Evolutionary conservation across 441 rosid species (phyloP).

Genomic region (Erysimum pusillum): DNA sequence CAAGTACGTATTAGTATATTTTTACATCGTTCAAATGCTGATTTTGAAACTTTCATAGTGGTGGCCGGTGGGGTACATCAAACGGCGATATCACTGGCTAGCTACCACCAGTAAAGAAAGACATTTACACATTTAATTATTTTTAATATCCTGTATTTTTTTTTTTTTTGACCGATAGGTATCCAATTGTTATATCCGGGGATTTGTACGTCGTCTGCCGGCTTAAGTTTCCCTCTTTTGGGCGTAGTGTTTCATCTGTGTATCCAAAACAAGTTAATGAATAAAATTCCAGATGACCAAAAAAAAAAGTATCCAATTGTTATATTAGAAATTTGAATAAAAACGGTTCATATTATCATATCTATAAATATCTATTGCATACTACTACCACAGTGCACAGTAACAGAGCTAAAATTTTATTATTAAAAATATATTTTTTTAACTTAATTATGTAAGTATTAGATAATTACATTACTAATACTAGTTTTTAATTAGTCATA

Average conservation of each 20-base stretch:
- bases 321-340: background rate
- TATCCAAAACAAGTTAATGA: too few species aligned
- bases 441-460: too few species aligned
- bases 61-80: constrained; percentile 2
- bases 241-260: too few species aligned
- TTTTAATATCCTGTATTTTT: background rate
- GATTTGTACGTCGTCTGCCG: too few species aligned
- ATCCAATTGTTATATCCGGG: background rate
- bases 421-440: too few species aligned
- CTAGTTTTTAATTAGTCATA: too few species aligned
- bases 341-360: background rate
- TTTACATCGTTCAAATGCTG: background rate
- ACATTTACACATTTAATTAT: background rate
- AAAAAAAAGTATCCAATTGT: too few species aligned
- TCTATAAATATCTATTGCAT: background rate
- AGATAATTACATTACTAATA: too few species aligned
- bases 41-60: constrained; percentile 23
- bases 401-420: too few species aligned
- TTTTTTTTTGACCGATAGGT: background rate
- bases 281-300: too few species aligned
- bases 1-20: constrained; percentile 5
- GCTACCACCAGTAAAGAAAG: constrained; percentile 14
- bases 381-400: background rate
- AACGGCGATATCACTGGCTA: constrained; percentile 27
- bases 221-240: too few species aligned